These are phyloP conservation scores for Leishmania arabica DNA, from an alignment of 208 protist species.

Conservation along the genomic window DNA sequence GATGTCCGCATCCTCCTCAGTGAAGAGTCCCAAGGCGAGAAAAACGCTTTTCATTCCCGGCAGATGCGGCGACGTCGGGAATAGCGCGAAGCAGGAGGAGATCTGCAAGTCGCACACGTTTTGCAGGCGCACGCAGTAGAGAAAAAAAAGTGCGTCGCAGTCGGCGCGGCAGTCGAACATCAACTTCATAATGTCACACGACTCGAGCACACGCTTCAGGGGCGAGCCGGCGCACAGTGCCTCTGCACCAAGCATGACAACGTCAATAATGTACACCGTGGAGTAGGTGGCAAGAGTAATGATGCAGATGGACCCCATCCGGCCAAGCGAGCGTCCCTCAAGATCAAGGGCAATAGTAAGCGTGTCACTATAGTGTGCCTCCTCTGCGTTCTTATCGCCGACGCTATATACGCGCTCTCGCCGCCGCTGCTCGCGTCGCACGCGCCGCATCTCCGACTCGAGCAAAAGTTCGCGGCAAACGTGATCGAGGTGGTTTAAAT, in stretches of 20 bases:
- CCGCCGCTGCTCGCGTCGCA: conserved; percentile 9
- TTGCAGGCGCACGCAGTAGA: conserved; percentile 49
- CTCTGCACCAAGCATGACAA: conserved; percentile 42
- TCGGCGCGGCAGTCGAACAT: conserved; percentile 77
- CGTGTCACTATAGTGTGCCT: conserved; percentile 17
- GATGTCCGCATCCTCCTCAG: conserved; percentile 34
- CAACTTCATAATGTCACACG: conserved; percentile 42
- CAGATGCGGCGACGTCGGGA: conserved; percentile 30
- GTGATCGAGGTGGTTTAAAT: conserved; percentile 12
- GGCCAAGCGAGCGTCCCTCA: conserved; percentile 50
- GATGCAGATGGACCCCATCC: conserved; percentile 51
- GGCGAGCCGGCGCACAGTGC: conserved; percentile 22
- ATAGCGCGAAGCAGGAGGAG: conserved; percentile 36
- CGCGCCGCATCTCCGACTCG: conserved; percentile 9
- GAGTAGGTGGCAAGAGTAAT: conserved; percentile 61
- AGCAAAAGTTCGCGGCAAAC: conserved; percentile 17
- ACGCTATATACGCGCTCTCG: conserved; percentile 5
- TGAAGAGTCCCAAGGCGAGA: conserved; percentile 35
- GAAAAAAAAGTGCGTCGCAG: conserved; percentile 59
- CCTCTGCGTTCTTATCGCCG: background rate
- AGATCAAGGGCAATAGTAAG: conserved; percentile 54
- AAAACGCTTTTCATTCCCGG: conserved; percentile 61
- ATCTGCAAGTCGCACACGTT: conserved; percentile 63
- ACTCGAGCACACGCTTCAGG: conserved; percentile 44
- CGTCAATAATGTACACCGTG: conserved; percentile 59